Evolutionary conservation across 768 basidiomycete species (phyloP).

Genomic region (Chalciporus chontae): DNA sequence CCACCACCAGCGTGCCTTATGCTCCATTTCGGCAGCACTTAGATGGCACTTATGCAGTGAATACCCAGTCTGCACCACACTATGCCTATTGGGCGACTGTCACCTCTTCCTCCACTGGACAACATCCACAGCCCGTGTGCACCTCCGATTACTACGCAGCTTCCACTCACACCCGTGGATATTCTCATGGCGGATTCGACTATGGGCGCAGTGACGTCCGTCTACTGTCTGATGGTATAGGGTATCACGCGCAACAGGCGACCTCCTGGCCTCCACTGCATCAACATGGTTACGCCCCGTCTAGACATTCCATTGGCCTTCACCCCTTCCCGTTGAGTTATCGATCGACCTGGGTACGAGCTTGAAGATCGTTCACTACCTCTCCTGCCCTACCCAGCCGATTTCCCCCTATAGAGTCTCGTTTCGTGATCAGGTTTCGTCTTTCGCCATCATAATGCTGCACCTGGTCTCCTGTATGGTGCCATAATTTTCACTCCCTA

Average conservation of each 20-base stretch:
- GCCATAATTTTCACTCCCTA: constrained; percentile 40
- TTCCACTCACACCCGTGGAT: constrained; percentile 53
- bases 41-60: constrained; percentile 15
- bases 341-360: constrained; percentile 49
- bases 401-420: constrained; percentile 27
- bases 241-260: constrained; percentile 34
- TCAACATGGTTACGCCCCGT: constrained; percentile 38
- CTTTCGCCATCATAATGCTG: constrained; percentile 28
- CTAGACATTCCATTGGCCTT: constrained; percentile 43
- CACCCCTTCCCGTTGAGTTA: constrained; percentile 41
- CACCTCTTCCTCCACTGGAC: constrained; percentile 37
- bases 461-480: constrained; percentile 32
- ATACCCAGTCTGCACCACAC: constrained; percentile 10
- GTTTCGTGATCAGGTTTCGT: constrained; percentile 17
- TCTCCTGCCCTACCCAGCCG: constrained; percentile 7
- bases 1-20: constrained; percentile 11
- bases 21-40: constrained; percentile 20
- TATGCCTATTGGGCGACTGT: constrained; percentile 23
- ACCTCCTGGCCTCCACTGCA: constrained; percentile 42
- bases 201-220: constrained; percentile 46
- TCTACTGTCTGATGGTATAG: constrained; percentile 41
- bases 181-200: constrained; percentile 57
- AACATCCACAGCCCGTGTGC: constrained; percentile 57
- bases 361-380: constrained; percentile 29
- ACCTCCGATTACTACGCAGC: constrained; percentile 46